These are phyloP conservation scores for Besnoitia besnoiti DNA, from an alignment of 169 alveolate species.

Conservation along the genomic window DNA sequence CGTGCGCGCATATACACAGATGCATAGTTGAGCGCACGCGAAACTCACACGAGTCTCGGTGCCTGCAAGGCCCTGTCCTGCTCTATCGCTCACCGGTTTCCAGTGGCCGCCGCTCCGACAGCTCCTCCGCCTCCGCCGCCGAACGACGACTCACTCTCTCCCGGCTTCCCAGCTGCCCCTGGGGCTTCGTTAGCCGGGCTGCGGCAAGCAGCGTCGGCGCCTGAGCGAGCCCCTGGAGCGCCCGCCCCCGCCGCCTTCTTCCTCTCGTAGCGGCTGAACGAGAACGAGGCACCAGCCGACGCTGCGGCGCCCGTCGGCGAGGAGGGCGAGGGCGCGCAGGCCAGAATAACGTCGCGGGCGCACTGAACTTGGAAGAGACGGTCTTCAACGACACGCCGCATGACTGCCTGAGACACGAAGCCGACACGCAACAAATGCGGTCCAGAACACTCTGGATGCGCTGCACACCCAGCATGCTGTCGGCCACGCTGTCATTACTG, in stretches of 20 bases:
- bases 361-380: neutral
- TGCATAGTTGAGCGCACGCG: too few relatives aligned
- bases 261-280: neutral
- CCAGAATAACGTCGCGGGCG: neutral
- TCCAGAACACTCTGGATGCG: too few relatives aligned
- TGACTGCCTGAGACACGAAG: neutral
- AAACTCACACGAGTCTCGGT: too few relatives aligned
- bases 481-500: too few relatives aligned
- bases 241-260: neutral
- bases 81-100: too few relatives aligned
- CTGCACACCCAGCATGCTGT: too few relatives aligned
- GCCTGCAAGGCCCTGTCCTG: too few relatives aligned
- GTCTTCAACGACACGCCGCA: slow-evolving; percentile 14
- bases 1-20: too few relatives aligned
- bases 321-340: neutral
- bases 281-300: neutral
- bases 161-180: neutral
- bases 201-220: neutral
- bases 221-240: neutral
- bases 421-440: neutral
- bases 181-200: neutral
- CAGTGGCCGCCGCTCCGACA: neutral
- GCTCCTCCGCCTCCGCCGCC: neutral
- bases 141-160: neutral
- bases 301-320: neutral